Percentiles rank a stretch among this genome's conserved stretches.
Evolutionary conservation across 257 asterid genomes (phyloP).

Genomic region (Nemophila menziesii): DNA sequence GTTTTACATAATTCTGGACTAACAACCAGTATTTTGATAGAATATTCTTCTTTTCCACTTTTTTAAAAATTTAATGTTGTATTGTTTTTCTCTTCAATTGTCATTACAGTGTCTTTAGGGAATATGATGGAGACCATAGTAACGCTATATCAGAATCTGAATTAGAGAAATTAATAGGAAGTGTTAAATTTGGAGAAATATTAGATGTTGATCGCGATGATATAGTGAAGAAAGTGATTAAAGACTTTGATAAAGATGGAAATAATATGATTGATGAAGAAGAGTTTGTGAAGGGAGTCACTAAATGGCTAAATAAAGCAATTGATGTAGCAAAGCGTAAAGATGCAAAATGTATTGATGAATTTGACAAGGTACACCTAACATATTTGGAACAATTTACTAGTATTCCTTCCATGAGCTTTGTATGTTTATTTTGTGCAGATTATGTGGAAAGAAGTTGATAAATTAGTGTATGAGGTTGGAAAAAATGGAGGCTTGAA

Average conservation of each 20-base stretch:
- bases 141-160: conserved; percentile 23
- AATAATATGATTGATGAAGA: conserved; percentile 20
- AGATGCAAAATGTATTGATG: conserved; percentile 18
- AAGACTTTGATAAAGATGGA: conserved; percentile 23
- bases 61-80: background rate
- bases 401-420: background rate
- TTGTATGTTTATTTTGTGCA: conserved; percentile 9
- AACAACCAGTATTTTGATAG: too few species aligned
- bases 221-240: conserved; percentile 20
- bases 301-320: conserved; percentile 30
- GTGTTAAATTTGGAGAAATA: conserved; percentile 27
- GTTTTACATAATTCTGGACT: too few species aligned
- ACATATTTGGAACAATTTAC: background rate
- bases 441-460: conserved; percentile 33
- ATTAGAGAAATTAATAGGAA: conserved; percentile 22
- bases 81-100: background rate
- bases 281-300: conserved; percentile 30
- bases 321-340: conserved; percentile 14
- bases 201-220: conserved; percentile 18
- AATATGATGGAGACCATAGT: conserved; percentile 20
- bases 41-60: background rate
- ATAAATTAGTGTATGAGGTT: conserved; percentile 20
- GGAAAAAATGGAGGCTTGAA: conserved; percentile 14
- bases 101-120: conserved; percentile 33
- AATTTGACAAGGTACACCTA: conserved; percentile 25